These are phyloP conservation scores for Lactarius sp. DNA, from an alignment of 768 basidiomycete genomes.

Conservation along the genomic window DNA sequence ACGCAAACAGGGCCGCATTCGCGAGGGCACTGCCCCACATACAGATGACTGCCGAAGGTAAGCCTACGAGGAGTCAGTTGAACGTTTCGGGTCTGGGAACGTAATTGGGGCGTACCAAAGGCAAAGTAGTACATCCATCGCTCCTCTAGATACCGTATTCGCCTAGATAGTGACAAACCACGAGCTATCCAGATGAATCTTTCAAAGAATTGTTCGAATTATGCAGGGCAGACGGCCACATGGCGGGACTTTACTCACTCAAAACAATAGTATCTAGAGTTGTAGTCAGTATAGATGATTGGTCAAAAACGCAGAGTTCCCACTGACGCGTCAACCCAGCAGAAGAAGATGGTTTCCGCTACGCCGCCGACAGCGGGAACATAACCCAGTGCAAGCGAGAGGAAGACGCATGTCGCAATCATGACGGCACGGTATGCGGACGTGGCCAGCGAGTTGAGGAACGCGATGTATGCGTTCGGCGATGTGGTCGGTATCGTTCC, in stretches of 20 bases:
- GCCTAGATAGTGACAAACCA: conserved; percentile 59
- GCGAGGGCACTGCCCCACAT: conserved; percentile 69
- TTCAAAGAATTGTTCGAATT: conserved; percentile 8
- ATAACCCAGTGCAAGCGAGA: conserved; percentile 59
- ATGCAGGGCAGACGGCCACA: conserved; percentile 5
- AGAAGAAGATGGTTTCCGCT: conserved; percentile 66
- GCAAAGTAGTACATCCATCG: conserved; percentile 87
- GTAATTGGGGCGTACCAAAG: conserved; percentile 49
- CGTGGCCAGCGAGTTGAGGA: conserved; percentile 70
- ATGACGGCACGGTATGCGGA: conserved; percentile 81
- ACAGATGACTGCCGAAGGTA: conserved; percentile 69
- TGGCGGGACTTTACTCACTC: conserved; percentile 51
- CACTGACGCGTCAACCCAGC: conserved; percentile 82
- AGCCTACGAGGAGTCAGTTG: conserved; percentile 39
- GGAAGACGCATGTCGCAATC: conserved; percentile 67
- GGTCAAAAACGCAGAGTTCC: not conserved
- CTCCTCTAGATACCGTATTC: conserved; percentile 76
- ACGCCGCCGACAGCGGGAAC: conserved; percentile 62
- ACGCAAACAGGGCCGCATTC: conserved; percentile 78
- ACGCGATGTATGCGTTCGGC: conserved; percentile 58
- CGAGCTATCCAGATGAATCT: conserved; percentile 79
- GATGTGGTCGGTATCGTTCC: conserved; percentile 45
- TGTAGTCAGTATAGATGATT: not conserved
- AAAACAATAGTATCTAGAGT: conserved; percentile 77
- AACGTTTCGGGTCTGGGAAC: not conserved